Evolutionary conservation across 306 rosid genomes (phyloP), one percentile per base, ranked within the genome.

Genomic region (Glycine tomentella): DNA sequence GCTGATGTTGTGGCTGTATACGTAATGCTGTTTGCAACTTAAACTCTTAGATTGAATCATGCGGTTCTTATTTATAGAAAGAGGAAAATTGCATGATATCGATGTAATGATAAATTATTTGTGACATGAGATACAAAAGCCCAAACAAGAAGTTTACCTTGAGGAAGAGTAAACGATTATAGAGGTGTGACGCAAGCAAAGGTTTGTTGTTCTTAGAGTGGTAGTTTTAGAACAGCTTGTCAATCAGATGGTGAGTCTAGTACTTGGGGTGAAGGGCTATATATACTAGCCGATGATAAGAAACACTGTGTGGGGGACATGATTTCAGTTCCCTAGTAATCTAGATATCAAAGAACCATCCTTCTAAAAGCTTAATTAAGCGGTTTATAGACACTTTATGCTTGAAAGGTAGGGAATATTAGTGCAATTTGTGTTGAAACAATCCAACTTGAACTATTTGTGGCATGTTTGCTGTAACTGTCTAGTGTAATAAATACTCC

Each of bases 281-380:
- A 87, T 92, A 92, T 92, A 92, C 56, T 84, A 42, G 78, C 8
- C 4, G 59, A 81, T 44, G 53, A 55, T 75, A 66, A 51, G 88
- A 50, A 61, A 42, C 61, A 63, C 42, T 70, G 76, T 75, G 81
- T 50, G 67, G 86, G 20, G 92, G 78, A 78, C 86, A 84, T 72
- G 77, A 80, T 17, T 75, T 77, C 36, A 42, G 75, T 79, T 83
- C 85, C 53, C 75, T 81, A 49, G 73, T 75, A 72, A 81, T 84
- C 40, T 84, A 31, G 67, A 63, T 73, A 72, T 80, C 78, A 80
- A 61, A 48, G 52, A 58, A 48, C 51, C 44, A 69, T 55, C 42
- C 63, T 68, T 56, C 9, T 45, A 15, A 77, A 77, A 50, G 51
- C 14, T 50, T 33, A n/a, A n/a, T n/a, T n/a, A 49, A 46, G 9